These are phyloP conservation scores for Zoysia japonica DNA, from an alignment of 176 grass and related monocot genomes.

Conservation along the genomic window DNA sequence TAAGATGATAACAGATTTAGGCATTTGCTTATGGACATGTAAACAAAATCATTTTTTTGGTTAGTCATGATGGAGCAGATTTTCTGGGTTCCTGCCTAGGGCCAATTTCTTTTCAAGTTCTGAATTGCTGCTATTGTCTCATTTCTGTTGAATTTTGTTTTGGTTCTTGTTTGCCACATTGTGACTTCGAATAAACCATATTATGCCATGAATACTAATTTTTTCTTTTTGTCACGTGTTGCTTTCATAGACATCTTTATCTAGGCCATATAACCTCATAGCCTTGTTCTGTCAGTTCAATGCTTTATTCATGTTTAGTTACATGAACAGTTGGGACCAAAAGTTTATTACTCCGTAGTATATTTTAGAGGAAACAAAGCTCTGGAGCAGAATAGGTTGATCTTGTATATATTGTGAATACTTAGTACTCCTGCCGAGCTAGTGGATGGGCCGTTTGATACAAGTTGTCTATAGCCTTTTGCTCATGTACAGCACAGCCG, in stretches of 20 bases:
- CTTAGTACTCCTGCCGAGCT: background rate
- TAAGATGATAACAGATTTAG: background rate
- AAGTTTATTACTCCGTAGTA: background rate
- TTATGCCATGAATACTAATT: background rate
- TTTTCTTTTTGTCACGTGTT: background rate
- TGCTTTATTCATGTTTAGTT: background rate
- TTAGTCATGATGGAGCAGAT: background rate
- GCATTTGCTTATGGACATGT: background rate
- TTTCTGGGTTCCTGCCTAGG: background rate
- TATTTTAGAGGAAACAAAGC: background rate
- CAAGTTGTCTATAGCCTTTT: background rate
- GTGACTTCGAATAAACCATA: background rate
- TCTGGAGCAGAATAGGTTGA: conserved; percentile 14
- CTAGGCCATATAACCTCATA: conserved; percentile 1
- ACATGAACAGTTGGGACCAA: background rate
- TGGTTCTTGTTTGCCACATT: background rate
- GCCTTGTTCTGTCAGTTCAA: background rate
- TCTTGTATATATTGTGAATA: conserved; percentile 1
- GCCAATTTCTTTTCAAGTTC: background rate
- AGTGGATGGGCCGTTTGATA: background rate
- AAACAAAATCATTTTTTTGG: background rate
- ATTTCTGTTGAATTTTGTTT: conserved; percentile 24
- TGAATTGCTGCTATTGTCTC: conserved; percentile 6
- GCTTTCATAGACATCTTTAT: background rate
- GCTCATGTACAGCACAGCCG: background rate